Conservation (phyloP, 768 basidiomycete genomes). For the Suillus clintonianus region DNA sequence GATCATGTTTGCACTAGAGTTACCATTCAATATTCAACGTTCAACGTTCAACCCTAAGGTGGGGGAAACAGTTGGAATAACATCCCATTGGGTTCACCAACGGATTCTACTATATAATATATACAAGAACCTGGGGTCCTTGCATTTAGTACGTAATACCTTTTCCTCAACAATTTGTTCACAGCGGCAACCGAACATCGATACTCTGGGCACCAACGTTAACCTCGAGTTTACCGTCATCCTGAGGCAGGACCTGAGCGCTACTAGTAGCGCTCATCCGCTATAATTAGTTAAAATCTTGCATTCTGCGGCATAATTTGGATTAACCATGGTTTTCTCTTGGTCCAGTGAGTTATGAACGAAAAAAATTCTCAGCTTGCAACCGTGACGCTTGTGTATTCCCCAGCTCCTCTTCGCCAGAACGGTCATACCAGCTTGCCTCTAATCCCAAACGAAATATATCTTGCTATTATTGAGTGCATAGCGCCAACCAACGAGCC, state of each 20-base stretch:
- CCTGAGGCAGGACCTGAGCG: too few relatives aligned
- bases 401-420: slow-evolving; percentile 29
- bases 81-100: not conserved
- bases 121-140: too few relatives aligned
- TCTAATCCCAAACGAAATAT: slow-evolving; percentile 47
- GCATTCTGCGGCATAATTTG: not conserved
- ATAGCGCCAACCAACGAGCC: slow-evolving; percentile 22
- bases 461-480: slow-evolving; percentile 41
- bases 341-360: slow-evolving; percentile 1
- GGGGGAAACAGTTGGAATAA: too few relatives aligned
- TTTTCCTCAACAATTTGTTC: too few relatives aligned
- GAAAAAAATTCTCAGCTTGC: not conserved
- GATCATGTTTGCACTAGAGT: not conserved
- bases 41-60: too few relatives aligned
- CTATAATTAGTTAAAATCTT: not conserved
- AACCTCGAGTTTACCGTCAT: not conserved
- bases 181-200: not conserved
- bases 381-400: not conserved
- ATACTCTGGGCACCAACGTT: too few relatives aligned
- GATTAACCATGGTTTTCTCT: not conserved
- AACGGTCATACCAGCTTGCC: slow-evolving; percentile 14
- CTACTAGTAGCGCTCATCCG: not conserved
- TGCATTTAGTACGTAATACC: too few relatives aligned
- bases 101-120: not conserved
- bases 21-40: not conserved